Percentiles rank a stretch among this genome's conserved stretches.
phyloP scores from a whole-genome alignment of 2,329 filamentous ascomycete genomes.

The Ascosphaera aggregata region DNA sequence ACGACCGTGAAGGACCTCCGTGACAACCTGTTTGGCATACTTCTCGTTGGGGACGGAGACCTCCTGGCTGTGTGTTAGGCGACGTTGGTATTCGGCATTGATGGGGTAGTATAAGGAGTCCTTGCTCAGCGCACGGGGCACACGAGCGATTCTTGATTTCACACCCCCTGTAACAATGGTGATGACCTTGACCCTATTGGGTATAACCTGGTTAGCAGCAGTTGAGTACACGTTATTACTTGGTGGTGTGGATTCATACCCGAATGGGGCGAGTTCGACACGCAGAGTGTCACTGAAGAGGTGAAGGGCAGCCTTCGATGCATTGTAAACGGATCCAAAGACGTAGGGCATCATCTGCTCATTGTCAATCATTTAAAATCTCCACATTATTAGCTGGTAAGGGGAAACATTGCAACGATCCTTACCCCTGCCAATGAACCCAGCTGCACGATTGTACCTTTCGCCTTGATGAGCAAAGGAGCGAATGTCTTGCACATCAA shows the following conservation, averaged over 20 bases:
- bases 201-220: neutral
- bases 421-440: slow-evolving; percentile 20
- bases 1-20: slow-evolving; percentile 25
- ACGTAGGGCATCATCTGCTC: slow-evolving; percentile 20
- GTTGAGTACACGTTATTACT: neutral
- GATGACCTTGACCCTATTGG: slow-evolving; percentile 24
- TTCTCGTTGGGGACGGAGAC: slow-evolving; percentile 26
- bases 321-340: slow-evolving; percentile 29
- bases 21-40: slow-evolving; percentile 32
- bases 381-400: no score
- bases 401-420: no score
- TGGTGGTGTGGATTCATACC: slow-evolving; percentile 10
- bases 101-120: slow-evolving; percentile 30
- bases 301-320: slow-evolving; percentile 35
- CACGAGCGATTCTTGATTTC: slow-evolving; percentile 32
- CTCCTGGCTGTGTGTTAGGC: slow-evolving; percentile 30
- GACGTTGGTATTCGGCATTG: slow-evolving; percentile 25
- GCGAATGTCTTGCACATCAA: slow-evolving; percentile 32
- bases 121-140: slow-evolving; percentile 22
- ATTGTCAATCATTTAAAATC: neutral
- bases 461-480: slow-evolving; percentile 25
- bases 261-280: slow-evolving; percentile 30
- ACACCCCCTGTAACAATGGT: slow-evolving; percentile 37
- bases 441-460: slow-evolving; percentile 23
- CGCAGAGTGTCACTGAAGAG: slow-evolving; percentile 33